Percentiles rank a stretch among this genome's conserved stretches.
phyloP scores from a whole-genome alignment of 192 early-diverging fungal species.

The Dispira simplex region DNA sequence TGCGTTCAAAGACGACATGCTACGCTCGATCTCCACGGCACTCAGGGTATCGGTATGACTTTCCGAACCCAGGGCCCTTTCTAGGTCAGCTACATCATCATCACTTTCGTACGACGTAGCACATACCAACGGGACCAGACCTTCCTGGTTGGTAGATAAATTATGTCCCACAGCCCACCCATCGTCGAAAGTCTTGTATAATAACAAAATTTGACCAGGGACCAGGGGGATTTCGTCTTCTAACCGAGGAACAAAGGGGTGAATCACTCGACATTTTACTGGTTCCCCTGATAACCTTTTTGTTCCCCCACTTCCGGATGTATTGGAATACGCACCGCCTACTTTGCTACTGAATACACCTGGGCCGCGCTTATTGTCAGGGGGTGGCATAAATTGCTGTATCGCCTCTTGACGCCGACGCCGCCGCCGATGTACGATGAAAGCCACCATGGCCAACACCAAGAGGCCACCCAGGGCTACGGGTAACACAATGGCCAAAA shows the following conservation, averaged over 20 bases:
- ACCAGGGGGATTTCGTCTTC: slow-evolving; percentile 47
- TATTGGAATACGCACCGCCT: not conserved
- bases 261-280: slow-evolving; percentile 15
- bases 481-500: slow-evolving; percentile 5
- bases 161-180: slow-evolving; percentile 63
- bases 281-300: slow-evolving; percentile 2
- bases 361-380: not conserved
- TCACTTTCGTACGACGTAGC: too few relatives aligned
- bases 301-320: not conserved
- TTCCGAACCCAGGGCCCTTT: not conserved
- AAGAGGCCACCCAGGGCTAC: not conserved
- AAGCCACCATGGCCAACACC: slow-evolving; percentile 1
- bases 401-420: not conserved
- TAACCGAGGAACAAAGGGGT: slow-evolving; percentile 39
- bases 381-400: not conserved
- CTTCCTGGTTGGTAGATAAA: slow-evolving; percentile 35
- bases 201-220: slow-evolving; percentile 37
- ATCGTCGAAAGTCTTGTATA: slow-evolving; percentile 49
- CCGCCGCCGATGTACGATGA: slow-evolving; percentile 2
- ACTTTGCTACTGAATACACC: not conserved
- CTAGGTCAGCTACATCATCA: not conserved
- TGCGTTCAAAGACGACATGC: not conserved
- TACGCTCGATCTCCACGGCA: slow-evolving; percentile 5
- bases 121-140: slow-evolving; percentile 29
- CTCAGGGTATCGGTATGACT: not conserved